Evolutionary conservation across 345 rosid genomes (phyloP), one percentile per base, ranked within the genome.

Genomic region (Ceriops zippeliana): DNA sequence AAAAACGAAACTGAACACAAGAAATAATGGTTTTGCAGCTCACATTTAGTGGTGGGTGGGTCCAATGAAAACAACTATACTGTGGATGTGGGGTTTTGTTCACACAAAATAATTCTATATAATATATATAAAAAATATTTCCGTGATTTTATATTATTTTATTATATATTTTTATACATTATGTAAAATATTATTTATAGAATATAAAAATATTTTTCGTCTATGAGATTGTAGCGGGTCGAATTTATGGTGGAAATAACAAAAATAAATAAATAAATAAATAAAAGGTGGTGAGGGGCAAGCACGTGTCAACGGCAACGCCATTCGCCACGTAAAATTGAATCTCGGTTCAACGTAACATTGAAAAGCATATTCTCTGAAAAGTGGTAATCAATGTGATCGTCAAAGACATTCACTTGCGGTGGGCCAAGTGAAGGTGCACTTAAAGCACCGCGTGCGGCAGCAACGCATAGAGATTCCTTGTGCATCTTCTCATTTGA

Each of bases 31-130:
- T 26, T 69, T 31, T 31, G 52, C 62, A 13, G 13, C 0, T 49
- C 63, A 13, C 62, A 1, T 62, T 67, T 11, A 62, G 54, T 74
- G 75, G 75, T 62, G 78, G 73, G 75, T 62, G 78, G 78, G 75
- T 22, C 73, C 66, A 58, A 49, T 62, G 54, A 31, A 4, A 52
- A 42, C 38, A 7, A 57, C n/a, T 30, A 46, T 71, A 28, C 30
- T 3, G 7, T 7, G 0, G 37, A 34, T 1, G 9, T 34, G 37
- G 1, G 34, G 1, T 5, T 31, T 31, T 5, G 5, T 31, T 31
- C 0, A 7, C 9, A 34, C 1, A 34, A 34, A 34, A 34, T 34
- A 34, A 7, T 7, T 7, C 7, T 34, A 34, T 31, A 31, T 5
- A 31, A 31, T 31, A 34, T 7, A 34, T 34, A 34, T 7, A 34